Base-by-base conservation (phyloP, 2,329 filamentous ascomycete species). In the Clonostachys sp. region DNA sequence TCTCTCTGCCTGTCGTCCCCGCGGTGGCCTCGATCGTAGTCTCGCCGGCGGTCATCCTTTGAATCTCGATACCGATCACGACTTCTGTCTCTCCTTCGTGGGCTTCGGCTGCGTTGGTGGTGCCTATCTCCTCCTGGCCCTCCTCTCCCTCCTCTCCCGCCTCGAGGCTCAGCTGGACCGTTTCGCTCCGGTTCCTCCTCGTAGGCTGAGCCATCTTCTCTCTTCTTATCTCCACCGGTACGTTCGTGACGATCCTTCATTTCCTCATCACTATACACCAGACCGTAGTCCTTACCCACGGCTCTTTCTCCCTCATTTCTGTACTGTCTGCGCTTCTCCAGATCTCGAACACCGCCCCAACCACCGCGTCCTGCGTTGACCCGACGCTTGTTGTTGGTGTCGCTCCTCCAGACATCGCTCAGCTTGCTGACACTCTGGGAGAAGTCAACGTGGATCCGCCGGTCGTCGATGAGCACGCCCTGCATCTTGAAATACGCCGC, bases 401-500 rank as follows among this genome's bases (percentile, higher is more conserved):
- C 85, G 50, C 83, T 86, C 52, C 94, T 81, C 94, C 94, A 99
- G 14, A 85, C 84, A 52, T 95, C 89, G 42, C 90, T 94, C 8
- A 99, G 71, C 62, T 90, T 92, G 52, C 84, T 81, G 51, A 91
- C 94, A 62, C 90, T 96, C 71, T 99, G 94, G 12, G 91, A 96
- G 67, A 99, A 99, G 69, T 99, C 94, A 48, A 99, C 94, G 61
- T 99, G 94, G 53, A 99, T 99, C 40, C 94, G 86, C 54, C 96
- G 89, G 58, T 99, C 94, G 60, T 99, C 94, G 54, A 99, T 97
- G 47, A 99, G 72, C 2, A 97, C 92, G 3, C 87, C 90, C 65
- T 99, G 91, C 94, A 99, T 99, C 71, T 99, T 99, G 73, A 95
- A 94, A 61, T 96, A 99, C 4, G 94, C 94, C 45, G 89, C 83